Evolutionary conservation across 2,329 filamentous ascomycete genomes (phyloP), one percentile per base, ranked within the genome.

Genomic region (Trichoderma pleuroti): DNA sequence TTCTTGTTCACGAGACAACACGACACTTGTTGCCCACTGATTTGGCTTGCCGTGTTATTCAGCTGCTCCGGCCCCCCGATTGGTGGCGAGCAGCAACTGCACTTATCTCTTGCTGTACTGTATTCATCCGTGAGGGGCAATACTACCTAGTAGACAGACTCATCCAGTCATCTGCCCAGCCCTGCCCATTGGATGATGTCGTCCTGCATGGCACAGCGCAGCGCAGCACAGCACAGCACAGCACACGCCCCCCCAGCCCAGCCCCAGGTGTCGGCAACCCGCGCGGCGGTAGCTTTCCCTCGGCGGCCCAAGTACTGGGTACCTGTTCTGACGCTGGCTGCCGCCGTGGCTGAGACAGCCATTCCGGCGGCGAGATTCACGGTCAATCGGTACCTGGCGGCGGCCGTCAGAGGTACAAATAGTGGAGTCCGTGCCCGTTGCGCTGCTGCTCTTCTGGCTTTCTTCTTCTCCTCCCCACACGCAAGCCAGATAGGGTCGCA

Each of bases 401-500:
- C 18, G 18, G 28, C 30, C 26, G 34, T 34, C 24, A 39, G 34
- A 59, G 56, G 46, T 71, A 73, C 71, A 72, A 71, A 73, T 65
- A 78, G 65, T 76, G 78, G 72, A 72, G 68, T n/a, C 46, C 71
- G 71, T 70, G 49, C 69, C 73, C 71, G 63, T 71, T 59, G 26
- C 30, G 18, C 73, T 76, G 75, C 77, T 82, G 82, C 82, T 83
- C 5, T 82, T 82, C 82, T 82, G 83, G n/a, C n/a, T n/a, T 32
- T 42, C 18, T 71, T 71, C 77, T 81, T 81, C 80, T 82, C 82
- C 21, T 82, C 21, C 52, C 82, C 82, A 83, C 85, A 86, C 85
- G 85, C 85, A 81, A 80, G 84, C 81, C 85, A 82, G 81, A 80
- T 81, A 82, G 86, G 86, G 86, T 85, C 86, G 86, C 87, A 88